Percentiles rank a stretch among this genome's conserved stretches.
phyloP scores from a whole-genome alignment of 139 green algal species.

The Closterium sp. region DNA sequence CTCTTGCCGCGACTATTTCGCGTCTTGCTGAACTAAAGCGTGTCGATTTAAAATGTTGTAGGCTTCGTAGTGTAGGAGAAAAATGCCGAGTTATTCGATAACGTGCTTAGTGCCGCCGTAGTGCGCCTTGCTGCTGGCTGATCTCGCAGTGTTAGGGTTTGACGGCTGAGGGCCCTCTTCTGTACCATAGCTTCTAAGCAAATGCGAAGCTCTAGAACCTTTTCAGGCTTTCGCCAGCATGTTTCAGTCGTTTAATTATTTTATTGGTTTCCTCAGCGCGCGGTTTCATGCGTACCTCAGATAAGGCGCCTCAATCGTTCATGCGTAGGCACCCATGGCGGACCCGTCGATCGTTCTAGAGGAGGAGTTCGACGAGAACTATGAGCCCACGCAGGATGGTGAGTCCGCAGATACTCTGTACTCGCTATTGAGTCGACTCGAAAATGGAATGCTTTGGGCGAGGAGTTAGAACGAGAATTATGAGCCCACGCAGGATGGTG shows the following conservation, averaged over 20 bases:
- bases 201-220: background rate
- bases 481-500: background rate
- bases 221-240: background rate
- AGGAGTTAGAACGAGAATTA: background rate
- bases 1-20: no score
- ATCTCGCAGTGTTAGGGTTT: no score
- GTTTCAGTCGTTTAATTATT: background rate
- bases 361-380: slow-evolving; percentile 75
- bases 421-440: background rate
- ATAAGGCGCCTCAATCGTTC: background rate
- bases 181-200: background rate
- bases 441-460: background rate
- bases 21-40: no score
- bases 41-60: no score
- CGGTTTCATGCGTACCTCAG: background rate
- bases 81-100: no score
- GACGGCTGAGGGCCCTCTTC: no score
- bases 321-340: slow-evolving; percentile 6
- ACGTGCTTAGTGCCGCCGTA: no score
- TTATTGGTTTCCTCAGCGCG: background rate
- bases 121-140: no score
- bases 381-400: slow-evolving; percentile 71
- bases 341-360: slow-evolving; percentile 60
- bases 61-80: no score
- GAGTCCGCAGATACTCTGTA: background rate